Percentiles rank a stretch among this genome's conserved stretches.
phyloP scores from a whole-genome alignment of 371 early-diverging fungal genomes.

The Haplosporangium sp. region DNA sequence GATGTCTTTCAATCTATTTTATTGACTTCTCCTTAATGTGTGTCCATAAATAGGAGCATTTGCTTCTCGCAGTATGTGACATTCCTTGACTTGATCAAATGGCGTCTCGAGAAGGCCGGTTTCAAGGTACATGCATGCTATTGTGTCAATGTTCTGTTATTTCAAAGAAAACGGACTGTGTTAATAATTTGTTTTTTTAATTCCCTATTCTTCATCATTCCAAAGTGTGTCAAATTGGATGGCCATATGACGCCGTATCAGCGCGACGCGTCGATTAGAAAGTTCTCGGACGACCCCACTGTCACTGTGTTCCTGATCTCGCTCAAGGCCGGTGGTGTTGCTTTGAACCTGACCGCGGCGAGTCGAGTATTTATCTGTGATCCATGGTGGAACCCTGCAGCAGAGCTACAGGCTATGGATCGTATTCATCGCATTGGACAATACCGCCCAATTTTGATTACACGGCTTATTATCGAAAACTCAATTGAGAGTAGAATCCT shows the following conservation, averaged over 20 bases:
- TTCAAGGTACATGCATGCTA: slow-evolving; percentile 61
- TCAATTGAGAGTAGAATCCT: slow-evolving; percentile 95
- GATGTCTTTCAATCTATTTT: slow-evolving; percentile 62
- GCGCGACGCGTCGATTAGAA: slow-evolving; percentile 77
- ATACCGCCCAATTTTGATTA: slow-evolving; percentile 88
- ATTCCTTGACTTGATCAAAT: slow-evolving; percentile 93
- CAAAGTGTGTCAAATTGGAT: slow-evolving; percentile 89
- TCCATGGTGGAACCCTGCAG: slow-evolving; percentile 95
- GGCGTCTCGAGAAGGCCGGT: slow-evolving; percentile 95
- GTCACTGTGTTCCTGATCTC: slow-evolving; percentile 92
- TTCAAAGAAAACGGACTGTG: background rate
- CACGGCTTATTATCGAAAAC: slow-evolving; percentile 93
- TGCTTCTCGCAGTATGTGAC: slow-evolving; percentile 94
- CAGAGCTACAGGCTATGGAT: slow-evolving; percentile 85
- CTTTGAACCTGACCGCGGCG: slow-evolving; percentile 95
- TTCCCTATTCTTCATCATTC: background rate
- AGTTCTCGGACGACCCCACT: slow-evolving; percentile 85
- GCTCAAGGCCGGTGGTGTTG: slow-evolving; percentile 97
- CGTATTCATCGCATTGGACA: slow-evolving; percentile 95
- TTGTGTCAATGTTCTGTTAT: background rate
- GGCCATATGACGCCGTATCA: slow-evolving; percentile 92
- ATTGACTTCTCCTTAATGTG: background rate
- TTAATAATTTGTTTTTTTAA: background rate
- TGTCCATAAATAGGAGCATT: slow-evolving; percentile 57
- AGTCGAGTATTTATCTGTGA: slow-evolving; percentile 90